These are phyloP conservation scores for Anastatica hierochuntica DNA, from an alignment of 345 rosid genomes.

Conservation along the genomic window DNA sequence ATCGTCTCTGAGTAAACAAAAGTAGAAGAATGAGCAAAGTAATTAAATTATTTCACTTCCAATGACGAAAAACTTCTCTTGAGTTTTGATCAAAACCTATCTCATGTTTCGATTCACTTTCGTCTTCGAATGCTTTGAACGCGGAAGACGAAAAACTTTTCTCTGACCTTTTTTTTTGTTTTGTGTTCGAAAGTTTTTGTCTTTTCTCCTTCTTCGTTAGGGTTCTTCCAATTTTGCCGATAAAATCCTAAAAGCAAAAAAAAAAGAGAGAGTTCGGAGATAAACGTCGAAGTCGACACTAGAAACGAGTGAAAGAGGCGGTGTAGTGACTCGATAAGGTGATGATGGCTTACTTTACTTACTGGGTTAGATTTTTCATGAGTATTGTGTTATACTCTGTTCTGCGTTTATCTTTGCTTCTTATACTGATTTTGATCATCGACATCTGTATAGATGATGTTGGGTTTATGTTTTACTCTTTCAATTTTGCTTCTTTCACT, in stretches of 20 bases:
- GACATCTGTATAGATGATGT: conserved; percentile 1
- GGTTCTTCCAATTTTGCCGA: conserved; percentile 17
- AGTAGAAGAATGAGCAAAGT: conserved; percentile 5
- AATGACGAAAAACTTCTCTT: not conserved
- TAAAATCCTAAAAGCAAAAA: not conserved
- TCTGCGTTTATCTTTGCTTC: not conserved
- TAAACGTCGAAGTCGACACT: not conserved
- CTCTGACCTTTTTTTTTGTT: not conserved
- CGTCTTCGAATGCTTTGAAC: not conserved
- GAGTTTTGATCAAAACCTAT: not conserved
- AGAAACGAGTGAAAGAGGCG: not conserved
- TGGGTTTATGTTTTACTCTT: not conserved
- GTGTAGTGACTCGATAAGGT: conserved; percentile 17
- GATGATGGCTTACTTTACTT: too few relatives aligned
- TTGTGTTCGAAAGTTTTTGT: not conserved
- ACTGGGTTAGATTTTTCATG: not conserved
- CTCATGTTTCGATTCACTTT: conserved; percentile 4
- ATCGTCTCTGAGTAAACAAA: not conserved
- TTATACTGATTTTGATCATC: conserved; percentile 11
- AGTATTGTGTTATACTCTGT: conserved; percentile 12
- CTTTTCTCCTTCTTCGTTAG: conserved; percentile 5
- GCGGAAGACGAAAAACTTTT: not conserved
- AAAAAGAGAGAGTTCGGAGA: not conserved
- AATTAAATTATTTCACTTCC: not conserved
- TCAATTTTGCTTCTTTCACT: not conserved